A percentile compares a stretch with the other conserved stretches of the same genome.
Conservation (phyloP, 495 filamentous ascomycete species). For the Hypomontagnella submonticulosa region DNA sequence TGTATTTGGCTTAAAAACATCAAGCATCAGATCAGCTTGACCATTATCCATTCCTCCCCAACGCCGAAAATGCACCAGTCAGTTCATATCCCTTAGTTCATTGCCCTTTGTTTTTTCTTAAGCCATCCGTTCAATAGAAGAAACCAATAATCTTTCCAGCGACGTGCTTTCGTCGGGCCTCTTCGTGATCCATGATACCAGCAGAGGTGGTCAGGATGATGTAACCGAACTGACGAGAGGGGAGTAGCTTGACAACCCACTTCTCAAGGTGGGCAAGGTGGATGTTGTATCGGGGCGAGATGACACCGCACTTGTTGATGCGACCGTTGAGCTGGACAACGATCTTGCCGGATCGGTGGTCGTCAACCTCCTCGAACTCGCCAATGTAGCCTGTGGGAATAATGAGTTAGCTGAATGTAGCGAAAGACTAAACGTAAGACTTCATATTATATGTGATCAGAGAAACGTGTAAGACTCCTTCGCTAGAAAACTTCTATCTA, state of each 20-base stretch:
- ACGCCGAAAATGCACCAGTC: constrained; percentile 47
- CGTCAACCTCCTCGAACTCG: constrained; percentile 99
- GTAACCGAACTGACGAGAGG: constrained; percentile 99
- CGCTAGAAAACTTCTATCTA: constrained; percentile 71
- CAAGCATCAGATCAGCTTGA: constrained; percentile 34
- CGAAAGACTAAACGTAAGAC: constrained; percentile 88
- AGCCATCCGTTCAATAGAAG: constrained; percentile 78
- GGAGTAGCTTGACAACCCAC: constrained; percentile 98
- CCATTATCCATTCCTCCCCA: constrained; percentile 43
- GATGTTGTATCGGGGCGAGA: constrained; percentile 98
- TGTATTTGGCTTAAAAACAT: constrained; percentile 41
- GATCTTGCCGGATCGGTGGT: constrained; percentile 84
- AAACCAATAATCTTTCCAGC: constrained; percentile 96
- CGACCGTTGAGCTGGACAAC: constrained; percentile 63
- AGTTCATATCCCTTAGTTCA: constrained; percentile 38
- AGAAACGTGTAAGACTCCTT: constrained; percentile 95
- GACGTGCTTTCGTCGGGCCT: constrained; percentile 97
- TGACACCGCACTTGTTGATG: constrained; percentile 99
- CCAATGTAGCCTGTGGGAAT: constrained; percentile 88
- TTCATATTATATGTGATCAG: constrained; percentile 71
- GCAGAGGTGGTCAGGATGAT: constrained; percentile 98
- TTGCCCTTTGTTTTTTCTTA: constrained; percentile 23
- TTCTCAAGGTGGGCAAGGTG: constrained; percentile 97
- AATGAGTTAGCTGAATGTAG: constrained; percentile 75
- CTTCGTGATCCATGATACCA: constrained; percentile 99